Evolutionary conservation across 768 basidiomycete species (phyloP).

Genomic region (Lactarius hatsudake): DNA sequence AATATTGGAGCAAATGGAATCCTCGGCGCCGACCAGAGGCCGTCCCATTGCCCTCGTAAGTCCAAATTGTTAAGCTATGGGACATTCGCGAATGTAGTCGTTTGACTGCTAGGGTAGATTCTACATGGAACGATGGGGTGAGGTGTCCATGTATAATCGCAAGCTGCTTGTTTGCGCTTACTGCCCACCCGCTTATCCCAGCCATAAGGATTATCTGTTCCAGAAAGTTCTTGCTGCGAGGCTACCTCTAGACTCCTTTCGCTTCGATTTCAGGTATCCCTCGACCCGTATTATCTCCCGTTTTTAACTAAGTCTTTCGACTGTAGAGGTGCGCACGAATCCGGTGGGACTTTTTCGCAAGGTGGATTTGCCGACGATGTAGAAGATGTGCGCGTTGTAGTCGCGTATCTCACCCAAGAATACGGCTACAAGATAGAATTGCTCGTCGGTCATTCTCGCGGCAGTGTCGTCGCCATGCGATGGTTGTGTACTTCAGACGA

Average conservation of each 20-base stretch:
- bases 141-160: slow-evolving; percentile 27
- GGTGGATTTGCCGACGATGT: slow-evolving; percentile 59
- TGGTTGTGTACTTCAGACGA: slow-evolving; percentile 68
- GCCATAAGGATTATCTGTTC: slow-evolving; percentile 85
- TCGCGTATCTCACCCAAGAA: slow-evolving; percentile 51
- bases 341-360: slow-evolving; percentile 61
- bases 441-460: slow-evolving; percentile 77
- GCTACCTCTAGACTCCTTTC: slow-evolving; percentile 75
- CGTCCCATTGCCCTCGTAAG: slow-evolving; percentile 19
- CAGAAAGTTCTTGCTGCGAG: slow-evolving; percentile 64
- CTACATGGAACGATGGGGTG: slow-evolving; percentile 80
- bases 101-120: slow-evolving; percentile 47
- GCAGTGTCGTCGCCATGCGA: slow-evolving; percentile 59
- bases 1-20: slow-evolving; percentile 19
- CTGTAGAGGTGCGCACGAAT: slow-evolving; percentile 73
- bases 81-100: neutral
- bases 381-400: slow-evolving; percentile 64
- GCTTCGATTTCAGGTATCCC: slow-evolving; percentile 78
- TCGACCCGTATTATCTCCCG: neutral
- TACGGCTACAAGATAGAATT: slow-evolving; percentile 70
- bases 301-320: neutral
- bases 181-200: slow-evolving; percentile 33
- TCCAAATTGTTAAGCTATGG: neutral
- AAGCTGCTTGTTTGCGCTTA: neutral
- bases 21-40: slow-evolving; percentile 5